Evolutionary conservation across 2,329 filamentous ascomycete species (phyloP).

Genomic region (Aspergillus fructus): DNA sequence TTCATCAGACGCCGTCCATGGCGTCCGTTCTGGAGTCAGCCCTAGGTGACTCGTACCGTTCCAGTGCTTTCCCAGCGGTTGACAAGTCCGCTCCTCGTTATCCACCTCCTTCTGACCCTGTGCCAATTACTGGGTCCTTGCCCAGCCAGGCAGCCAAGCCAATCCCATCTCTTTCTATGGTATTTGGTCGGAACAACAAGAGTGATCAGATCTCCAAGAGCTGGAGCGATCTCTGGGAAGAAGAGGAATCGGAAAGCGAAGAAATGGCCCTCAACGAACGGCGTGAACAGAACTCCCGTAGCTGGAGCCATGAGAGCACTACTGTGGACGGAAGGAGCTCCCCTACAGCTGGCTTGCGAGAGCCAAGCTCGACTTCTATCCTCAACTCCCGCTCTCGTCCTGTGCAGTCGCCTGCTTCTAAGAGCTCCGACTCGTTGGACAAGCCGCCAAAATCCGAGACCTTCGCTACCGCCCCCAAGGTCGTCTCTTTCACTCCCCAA

Average conservation of each 20-base stretch:
- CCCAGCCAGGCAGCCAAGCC: slow-evolving; percentile 61
- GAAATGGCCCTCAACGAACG: slow-evolving; percentile 60
- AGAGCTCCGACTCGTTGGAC: slow-evolving; percentile 13
- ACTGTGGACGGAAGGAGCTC: slow-evolving; percentile 49
- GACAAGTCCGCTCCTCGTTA: slow-evolving; percentile 41
- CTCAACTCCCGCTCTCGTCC: slow-evolving; percentile 47
- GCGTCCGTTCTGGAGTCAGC: slow-evolving; percentile 83
- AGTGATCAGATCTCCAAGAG: slow-evolving; percentile 88
- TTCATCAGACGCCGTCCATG: slow-evolving; percentile 74
- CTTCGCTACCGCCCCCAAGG: slow-evolving; percentile 43
- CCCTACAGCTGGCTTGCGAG: slow-evolving; percentile 50
- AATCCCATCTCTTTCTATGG: slow-evolving; percentile 69
- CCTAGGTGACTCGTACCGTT: slow-evolving; percentile 77
- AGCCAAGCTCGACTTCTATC: slow-evolving; percentile 54
- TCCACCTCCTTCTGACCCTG: slow-evolving; percentile 56
- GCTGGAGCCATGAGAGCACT: slow-evolving; percentile 75
- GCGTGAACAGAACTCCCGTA: slow-evolving; percentile 66
- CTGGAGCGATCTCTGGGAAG: slow-evolving; percentile 98
- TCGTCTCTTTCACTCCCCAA: slow-evolving; percentile 51
- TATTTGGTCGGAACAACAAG: slow-evolving; percentile 72
- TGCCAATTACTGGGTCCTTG: slow-evolving; percentile 78
- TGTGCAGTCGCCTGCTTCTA: slow-evolving; percentile 12
- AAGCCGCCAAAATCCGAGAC: slow-evolving; percentile 65
- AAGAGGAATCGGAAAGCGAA: slow-evolving; percentile 67
- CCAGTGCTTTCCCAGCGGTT: slow-evolving; percentile 53